Base-by-base conservation (phyloP, 768 basidiomycete genomes). In the Lentinula sp. region DNA sequence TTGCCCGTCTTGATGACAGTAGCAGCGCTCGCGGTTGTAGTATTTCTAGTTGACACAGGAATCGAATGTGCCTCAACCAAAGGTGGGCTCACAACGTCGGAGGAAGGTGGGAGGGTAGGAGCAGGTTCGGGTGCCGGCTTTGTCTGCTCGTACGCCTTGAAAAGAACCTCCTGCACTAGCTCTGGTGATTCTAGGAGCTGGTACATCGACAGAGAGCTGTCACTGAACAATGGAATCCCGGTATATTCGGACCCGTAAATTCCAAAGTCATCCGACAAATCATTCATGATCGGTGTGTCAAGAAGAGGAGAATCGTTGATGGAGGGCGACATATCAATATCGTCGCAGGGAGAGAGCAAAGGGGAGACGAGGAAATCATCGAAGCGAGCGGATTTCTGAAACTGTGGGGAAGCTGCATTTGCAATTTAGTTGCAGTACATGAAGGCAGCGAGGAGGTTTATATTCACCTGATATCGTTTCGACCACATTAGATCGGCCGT, bases 81-180 rank as follows among this genome's bases (percentile, higher is more conserved):
- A 37, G 32, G 15, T 2, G 56, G 45, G n/a, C 8, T 49, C 75
- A 69, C 34, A 75, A 53, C 3, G 71, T 66, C 28, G 65, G 46
- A 67, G 76, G 84, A 76, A 53, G 85, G 69, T 37, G 34, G 74
- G 64, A 1, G 84, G 18, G 21, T 23, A 9, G 82, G 84, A 7
- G 81, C 80, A 42, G 67, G 70, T 49, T 52, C 50, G 16, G 49
- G 39, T 42, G 74, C 74, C 55, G 45, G 32, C 31, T 52, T 51
- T 16, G 57, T 16, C 23, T 32, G 31, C 46, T 50, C 21, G 48
- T 51, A 34, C 6, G 49, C 23, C 51, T 61, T 39, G 21, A 23
- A 48, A 7, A 48, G 46, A 21, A 48, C 43, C 32, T 50, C 46
- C 31, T 35, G 32, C 15, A n/a, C 34, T 3, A 49, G 31, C 18